Base-by-base conservation (phyloP, 805 yeast species). In the Sporopachydermia lactativora region DNA sequence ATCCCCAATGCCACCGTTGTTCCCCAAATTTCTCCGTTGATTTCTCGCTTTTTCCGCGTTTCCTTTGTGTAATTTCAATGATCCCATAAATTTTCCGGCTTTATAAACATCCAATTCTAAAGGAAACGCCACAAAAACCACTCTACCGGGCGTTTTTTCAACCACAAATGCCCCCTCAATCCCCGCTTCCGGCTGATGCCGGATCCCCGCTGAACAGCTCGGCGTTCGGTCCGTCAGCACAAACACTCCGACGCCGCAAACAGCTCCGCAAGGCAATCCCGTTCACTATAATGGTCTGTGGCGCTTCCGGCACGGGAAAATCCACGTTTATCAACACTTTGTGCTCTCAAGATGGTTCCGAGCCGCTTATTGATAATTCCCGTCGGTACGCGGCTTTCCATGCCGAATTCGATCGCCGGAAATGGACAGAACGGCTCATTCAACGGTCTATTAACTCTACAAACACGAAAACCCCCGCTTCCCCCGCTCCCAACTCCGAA, bases 251-350 rank as follows among this genome's bases (percentile, higher is more conserved):
- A 41, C 65, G 79, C 47, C 67, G 77, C 42, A 80, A 75, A 54
- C 75, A 71, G 51, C 72, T 77, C 42, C 76, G 72, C 50, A 70
- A 71, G 52, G 78, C 78, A 5, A 64, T 74, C 44, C 73, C 72
- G 46, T 73, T 82, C 51, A 73, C 81, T 15, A 57, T 82, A 43
- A 68, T 83, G 69, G 73, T 81, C 14, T 70, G 75, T 40, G 94
- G 94, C 3, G 74, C 75, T 44, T 69, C 74, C 53, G 88, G 88
- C 2, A 66, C 78, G 4, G 94, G 94, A 2, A 77, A 81, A 51
- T 70, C 80, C 18, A 71, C 88, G 1, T 81, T 83, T 53, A 61
- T 82, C 54, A 79, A 79, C 58, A 70, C 81, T 41, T 62, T 82
- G 45, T 73, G 84, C 57, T 71, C 68, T 42, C 64, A 68, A 44